These are phyloP conservation scores for Daldinia concentrica DNA, from an alignment of 495 filamentous ascomycete species.

Conservation along the genomic window DNA sequence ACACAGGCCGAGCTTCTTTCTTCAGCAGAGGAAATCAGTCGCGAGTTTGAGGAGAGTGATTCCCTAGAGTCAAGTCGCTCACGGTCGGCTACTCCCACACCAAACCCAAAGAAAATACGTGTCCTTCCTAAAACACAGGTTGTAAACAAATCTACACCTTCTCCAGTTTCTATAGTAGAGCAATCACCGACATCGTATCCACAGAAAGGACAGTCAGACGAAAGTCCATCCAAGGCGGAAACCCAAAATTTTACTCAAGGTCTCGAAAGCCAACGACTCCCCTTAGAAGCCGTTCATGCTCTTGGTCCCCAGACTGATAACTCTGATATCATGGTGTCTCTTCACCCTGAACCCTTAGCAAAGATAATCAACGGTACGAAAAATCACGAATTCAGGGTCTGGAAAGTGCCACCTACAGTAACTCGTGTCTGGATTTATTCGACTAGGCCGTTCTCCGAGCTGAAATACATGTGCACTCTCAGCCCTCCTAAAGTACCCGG, in stretches of 20 bases:
- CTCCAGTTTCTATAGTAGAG: slow-evolving; percentile 9
- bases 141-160: slow-evolving; percentile 14
- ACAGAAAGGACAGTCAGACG: slow-evolving; percentile 18
- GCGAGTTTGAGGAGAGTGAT: slow-evolving; percentile 16
- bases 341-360: slow-evolving; percentile 51
- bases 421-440: slow-evolving; percentile 61
- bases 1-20: slow-evolving; percentile 42
- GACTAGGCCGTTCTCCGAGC: slow-evolving; percentile 48
- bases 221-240: slow-evolving; percentile 29
- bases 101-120: slow-evolving; percentile 17
- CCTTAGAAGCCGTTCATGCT: slow-evolving; percentile 52
- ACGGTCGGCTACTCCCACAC: slow-evolving; percentile 25
- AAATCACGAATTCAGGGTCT: slow-evolving; percentile 58
- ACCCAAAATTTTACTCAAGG: slow-evolving; percentile 53
- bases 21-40: slow-evolving; percentile 10
- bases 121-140: neutral
- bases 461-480: slow-evolving; percentile 62
- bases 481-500: slow-evolving; percentile 52
- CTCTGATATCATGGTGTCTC: slow-evolving; percentile 59
- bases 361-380: slow-evolving; percentile 52
- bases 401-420: slow-evolving; percentile 52
- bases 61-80: slow-evolving; percentile 22
- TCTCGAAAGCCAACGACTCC: slow-evolving; percentile 61
- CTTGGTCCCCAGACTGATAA: slow-evolving; percentile 57
- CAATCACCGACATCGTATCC: slow-evolving; percentile 20